phyloP scores from a whole-genome alignment of 768 basidiomycete genomes.

The Hericium erinaceus region DNA sequence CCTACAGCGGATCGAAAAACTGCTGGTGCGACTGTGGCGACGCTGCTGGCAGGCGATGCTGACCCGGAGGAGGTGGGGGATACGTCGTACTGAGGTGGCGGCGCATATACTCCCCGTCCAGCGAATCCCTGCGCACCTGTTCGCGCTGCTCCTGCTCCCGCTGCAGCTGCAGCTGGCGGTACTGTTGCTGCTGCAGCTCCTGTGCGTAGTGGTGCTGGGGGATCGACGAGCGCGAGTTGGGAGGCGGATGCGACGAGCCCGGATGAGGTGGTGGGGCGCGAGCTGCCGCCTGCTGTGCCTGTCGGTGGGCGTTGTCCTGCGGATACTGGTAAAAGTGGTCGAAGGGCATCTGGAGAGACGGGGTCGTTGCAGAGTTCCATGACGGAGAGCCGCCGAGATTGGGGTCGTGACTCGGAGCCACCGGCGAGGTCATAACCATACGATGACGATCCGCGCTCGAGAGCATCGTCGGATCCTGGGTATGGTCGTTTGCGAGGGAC shows the following conservation, averaged over 20 bases:
- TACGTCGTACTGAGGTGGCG: background rate
- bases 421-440: conserved; percentile 24
- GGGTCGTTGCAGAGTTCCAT: conserved; percentile 84
- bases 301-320: conserved; percentile 23
- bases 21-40: conserved; percentile 26
- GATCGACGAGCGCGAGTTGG: conserved; percentile 39
- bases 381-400: conserved; percentile 73
- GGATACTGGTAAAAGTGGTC: conserved; percentile 37
- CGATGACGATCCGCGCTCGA: conserved; percentile 13
- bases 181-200: conserved; percentile 33
- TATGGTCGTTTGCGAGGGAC: conserved; percentile 58
- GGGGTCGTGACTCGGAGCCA: conserved; percentile 66
- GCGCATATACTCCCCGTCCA: conserved; percentile 3
- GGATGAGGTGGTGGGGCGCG: conserved; percentile 25
- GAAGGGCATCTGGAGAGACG: conserved; percentile 34
- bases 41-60: background rate
- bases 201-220: conserved; percentile 32
- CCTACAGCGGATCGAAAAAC: background rate
- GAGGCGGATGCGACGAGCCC: conserved; percentile 23
- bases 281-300: conserved; percentile 16
- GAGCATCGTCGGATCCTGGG: conserved; percentile 45
- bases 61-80: background rate
- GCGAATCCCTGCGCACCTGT: conserved; percentile 13
- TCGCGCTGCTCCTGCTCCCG: conserved; percentile 13
- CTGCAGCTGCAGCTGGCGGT: conserved; percentile 20